Evolutionary conservation across 257 asterid species (phyloP).

Genomic region (Anisodus tanguticus): DNA sequence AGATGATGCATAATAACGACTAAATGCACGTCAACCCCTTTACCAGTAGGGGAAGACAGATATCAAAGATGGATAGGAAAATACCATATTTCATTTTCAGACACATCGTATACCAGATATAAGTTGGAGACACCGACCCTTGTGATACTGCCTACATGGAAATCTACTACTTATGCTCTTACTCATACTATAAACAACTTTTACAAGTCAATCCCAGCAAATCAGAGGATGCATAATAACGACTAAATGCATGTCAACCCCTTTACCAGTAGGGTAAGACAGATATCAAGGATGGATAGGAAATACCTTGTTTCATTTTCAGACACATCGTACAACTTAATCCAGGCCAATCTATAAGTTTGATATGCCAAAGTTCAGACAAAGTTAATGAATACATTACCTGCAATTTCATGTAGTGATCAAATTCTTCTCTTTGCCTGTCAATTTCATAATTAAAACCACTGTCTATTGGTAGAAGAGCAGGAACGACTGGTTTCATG

Average conservation of each 20-base stretch:
- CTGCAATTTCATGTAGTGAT: constrained; percentile 62
- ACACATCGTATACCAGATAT: background rate
- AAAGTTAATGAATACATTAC: constrained; percentile 38
- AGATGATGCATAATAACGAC: constrained; percentile 5
- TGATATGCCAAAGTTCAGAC: background rate
- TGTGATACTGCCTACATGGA: background rate
- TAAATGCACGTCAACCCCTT: background rate
- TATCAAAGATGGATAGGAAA: background rate
- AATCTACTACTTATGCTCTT: background rate
- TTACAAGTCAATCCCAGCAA: background rate
- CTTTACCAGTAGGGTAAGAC: background rate
- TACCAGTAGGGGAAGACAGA: background rate
- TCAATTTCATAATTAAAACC: constrained; percentile 56
- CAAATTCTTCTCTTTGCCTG: constrained; percentile 61
- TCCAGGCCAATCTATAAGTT: background rate
- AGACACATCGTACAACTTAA: background rate
- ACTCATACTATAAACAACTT: background rate
- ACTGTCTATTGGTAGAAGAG: constrained; percentile 42
- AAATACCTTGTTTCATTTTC: background rate
- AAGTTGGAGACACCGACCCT: background rate
- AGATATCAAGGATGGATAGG: background rate
- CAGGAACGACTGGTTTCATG: constrained; percentile 11
- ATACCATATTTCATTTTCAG: background rate
- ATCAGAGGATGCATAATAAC: background rate
- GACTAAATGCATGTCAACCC: background rate